Evolutionary conservation across 495 filamentous ascomycete species (phyloP).

Genomic region (Xylaria scruposa): DNA sequence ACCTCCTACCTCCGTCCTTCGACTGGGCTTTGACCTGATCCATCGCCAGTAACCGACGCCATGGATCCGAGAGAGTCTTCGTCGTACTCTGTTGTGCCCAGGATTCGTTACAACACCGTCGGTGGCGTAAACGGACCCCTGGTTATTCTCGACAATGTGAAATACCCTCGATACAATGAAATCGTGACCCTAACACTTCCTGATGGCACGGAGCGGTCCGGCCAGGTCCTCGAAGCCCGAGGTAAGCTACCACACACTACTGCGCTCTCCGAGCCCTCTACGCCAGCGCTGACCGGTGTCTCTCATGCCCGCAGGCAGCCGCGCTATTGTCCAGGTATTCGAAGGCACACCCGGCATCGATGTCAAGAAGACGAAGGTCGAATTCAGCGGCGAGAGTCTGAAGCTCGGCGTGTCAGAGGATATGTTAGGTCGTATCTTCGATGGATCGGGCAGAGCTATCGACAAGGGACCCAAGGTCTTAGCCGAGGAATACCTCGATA

Average conservation of each 20-base stretch:
- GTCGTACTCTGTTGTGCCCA: conserved; percentile 74
- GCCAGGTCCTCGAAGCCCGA: conserved; percentile 96
- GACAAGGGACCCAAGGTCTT: conserved; percentile 99
- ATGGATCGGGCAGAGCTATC: conserved; percentile 95
- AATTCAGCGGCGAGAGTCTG: conserved; percentile 95
- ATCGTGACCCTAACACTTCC: conserved; percentile 95
- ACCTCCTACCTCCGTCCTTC: not conserved
- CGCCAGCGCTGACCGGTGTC: not conserved
- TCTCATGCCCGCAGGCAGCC: conserved; percentile 65
- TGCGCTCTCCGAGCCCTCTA: conserved; percentile 13
- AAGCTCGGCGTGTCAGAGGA: conserved; percentile 99
- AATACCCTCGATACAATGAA: conserved; percentile 97
- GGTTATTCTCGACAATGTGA: conserved; percentile 98
- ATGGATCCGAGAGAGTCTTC: conserved; percentile 81
- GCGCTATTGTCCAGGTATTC: conserved; percentile 96
- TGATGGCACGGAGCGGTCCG: conserved; percentile 91
- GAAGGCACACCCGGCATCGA: conserved; percentile 97
- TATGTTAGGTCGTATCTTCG: conserved; percentile 98
- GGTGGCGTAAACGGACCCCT: conserved; percentile 97
- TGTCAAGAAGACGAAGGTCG: conserved; percentile 98
- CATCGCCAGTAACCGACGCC: conserved; percentile 51
- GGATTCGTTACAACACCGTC: conserved; percentile 97
- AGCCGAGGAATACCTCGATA: conserved; percentile 97
- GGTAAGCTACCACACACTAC: conserved; percentile 59
- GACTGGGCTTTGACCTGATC: conserved; percentile 10